These are phyloP conservation scores for Sclerotinia minor DNA, from an alignment of 2,329 filamentous ascomycete genomes.

Conservation along the genomic window DNA sequence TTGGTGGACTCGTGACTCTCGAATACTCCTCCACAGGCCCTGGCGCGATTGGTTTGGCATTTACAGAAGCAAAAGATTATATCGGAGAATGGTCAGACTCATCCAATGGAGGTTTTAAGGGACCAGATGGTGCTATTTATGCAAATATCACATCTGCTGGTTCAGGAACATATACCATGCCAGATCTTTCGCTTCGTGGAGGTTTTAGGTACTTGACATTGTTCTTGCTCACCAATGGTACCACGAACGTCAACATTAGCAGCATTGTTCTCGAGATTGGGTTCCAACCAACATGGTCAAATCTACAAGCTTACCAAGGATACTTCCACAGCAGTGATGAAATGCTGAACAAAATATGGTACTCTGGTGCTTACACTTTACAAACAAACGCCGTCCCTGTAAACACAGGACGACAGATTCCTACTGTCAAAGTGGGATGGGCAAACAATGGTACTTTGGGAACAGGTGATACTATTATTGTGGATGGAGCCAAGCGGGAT, in stretches of 20 bases:
- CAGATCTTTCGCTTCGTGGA: slow-evolving; percentile 48
- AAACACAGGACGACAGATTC: slow-evolving; percentile 41
- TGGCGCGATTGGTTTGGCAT: slow-evolving; percentile 49
- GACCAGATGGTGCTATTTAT: slow-evolving; percentile 52
- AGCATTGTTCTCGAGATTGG: slow-evolving; percentile 43
- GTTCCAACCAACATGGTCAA: slow-evolving; percentile 48
- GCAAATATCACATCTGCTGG: slow-evolving; percentile 43
- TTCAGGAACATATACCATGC: slow-evolving; percentile 47
- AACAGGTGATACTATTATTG: slow-evolving; percentile 40
- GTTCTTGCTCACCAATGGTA: slow-evolving; percentile 45
- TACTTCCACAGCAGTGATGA: slow-evolving; percentile 54
- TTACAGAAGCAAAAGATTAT: slow-evolving; percentile 51
- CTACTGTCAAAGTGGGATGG: slow-evolving; percentile 40
- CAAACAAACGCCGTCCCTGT: slow-evolving; percentile 39
- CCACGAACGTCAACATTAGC: slow-evolving; percentile 36
- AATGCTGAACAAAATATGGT: slow-evolving; percentile 56
- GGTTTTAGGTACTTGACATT: slow-evolving; percentile 56
- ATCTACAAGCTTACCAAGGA: slow-evolving; percentile 52
- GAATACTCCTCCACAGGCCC: slow-evolving; percentile 41
- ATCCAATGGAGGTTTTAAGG: slow-evolving; percentile 51
- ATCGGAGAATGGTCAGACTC: slow-evolving; percentile 51
- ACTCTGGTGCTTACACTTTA: slow-evolving; percentile 51
- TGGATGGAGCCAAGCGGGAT: slow-evolving; percentile 60
- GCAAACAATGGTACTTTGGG: slow-evolving; percentile 44
- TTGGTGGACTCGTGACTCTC: slow-evolving; percentile 53